Evolutionary conservation across 2,329 filamentous ascomycete species (phyloP).

Genomic region (Emergomyces pasteurianus): DNA sequence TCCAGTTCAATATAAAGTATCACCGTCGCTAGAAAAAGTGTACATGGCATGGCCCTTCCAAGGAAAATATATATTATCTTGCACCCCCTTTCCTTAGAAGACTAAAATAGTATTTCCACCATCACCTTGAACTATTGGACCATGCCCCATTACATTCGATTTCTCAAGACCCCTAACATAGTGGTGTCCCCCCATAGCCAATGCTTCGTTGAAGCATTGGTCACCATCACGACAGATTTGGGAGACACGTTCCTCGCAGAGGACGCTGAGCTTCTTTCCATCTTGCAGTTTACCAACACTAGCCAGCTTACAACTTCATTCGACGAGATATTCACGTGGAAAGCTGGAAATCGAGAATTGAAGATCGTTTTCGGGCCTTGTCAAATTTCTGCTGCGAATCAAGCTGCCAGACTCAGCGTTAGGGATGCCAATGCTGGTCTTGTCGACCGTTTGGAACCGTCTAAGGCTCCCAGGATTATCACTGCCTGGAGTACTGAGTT

Average conservation of each 20-base stretch:
- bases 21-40: too few relatives aligned
- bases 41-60: not conserved
- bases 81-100: not conserved
- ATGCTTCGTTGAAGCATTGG: conserved; percentile 36
- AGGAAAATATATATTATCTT: not conserved
- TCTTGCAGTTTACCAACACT: not conserved
- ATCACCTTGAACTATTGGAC: not conserved
- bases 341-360: conserved; percentile 31
- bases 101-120: conserved; percentile 16
- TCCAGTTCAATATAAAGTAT: not conserved
- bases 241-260: conserved; percentile 51
- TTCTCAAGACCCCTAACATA: conserved; percentile 50
- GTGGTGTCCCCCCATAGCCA: conserved; percentile 16
- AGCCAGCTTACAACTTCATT: conserved; percentile 21
- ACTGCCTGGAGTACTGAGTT: conserved; percentile 44
- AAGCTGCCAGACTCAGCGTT: not conserved
- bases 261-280: conserved; percentile 33
- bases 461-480: conserved; percentile 35
- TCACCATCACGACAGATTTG: conserved; percentile 58
- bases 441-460: conserved; percentile 18
- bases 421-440: not conserved
- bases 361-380: conserved; percentile 25
- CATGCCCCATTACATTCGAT: conserved; percentile 54
- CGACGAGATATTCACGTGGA: conserved; percentile 35
- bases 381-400: not conserved